Percentiles rank a stretch among this genome's conserved stretches.
Evolutionary conservation across 2,329 filamentous ascomycete species (phyloP).

Genomic region (Fusarium sp.): DNA sequence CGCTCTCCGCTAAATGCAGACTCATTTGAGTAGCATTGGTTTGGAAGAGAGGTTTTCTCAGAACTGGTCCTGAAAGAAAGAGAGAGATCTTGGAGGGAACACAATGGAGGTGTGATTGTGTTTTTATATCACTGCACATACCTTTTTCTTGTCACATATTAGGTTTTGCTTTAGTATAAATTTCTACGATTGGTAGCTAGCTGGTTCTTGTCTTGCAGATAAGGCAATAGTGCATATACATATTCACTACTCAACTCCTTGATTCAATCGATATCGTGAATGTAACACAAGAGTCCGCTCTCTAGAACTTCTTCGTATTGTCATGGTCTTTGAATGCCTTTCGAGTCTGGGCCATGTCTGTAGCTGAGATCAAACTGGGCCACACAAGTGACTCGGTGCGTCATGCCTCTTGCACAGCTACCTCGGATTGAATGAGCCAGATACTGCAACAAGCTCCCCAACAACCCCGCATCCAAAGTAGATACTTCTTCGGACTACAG

Average conservation of each 20-base stretch:
- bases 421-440: too few relatives aligned
- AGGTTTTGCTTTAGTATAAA: conserved; percentile 18
- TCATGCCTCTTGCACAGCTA: too few relatives aligned
- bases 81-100: not conserved
- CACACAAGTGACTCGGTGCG: too few relatives aligned
- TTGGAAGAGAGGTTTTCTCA: not conserved
- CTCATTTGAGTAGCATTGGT: not conserved
- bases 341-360: too few relatives aligned
- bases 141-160: conserved; percentile 12
- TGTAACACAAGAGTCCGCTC: not conserved
- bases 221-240: conserved; percentile 1
- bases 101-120: not conserved
- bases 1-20: conserved; percentile 24
- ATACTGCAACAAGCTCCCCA: too few relatives aligned
- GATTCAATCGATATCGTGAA: not conserved
- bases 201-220: not conserved
- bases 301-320: too few relatives aligned
- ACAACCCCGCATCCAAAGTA: not conserved
- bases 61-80: conserved; percentile 2
- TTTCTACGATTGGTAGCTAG: conserved; percentile 5
- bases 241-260: not conserved
- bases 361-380: too few relatives aligned
- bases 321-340: too few relatives aligned
- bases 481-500: not conserved
- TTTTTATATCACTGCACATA: conserved; percentile 15